Evolutionary conservation across 352 stramenopile species (phyloP).

Genomic region (Globisporangium abappressorium): DNA sequence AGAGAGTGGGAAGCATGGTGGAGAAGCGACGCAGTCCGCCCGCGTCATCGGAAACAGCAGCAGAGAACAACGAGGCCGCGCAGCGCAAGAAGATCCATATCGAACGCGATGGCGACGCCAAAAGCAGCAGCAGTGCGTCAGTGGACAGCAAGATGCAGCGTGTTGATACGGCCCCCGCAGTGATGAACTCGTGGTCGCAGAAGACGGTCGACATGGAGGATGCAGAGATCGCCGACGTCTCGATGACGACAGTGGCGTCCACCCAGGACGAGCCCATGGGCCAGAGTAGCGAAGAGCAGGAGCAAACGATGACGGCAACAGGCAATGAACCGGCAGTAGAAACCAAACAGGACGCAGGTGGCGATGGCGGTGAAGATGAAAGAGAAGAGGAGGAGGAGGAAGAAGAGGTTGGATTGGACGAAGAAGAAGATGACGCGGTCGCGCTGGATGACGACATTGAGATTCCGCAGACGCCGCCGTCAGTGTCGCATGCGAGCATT

Average conservation of each 20-base stretch:
- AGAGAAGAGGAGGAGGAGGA: background rate
- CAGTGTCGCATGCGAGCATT: conserved; percentile 10
- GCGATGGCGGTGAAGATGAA: background rate
- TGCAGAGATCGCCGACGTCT: conserved; percentile 3
- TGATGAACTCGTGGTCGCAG: conserved; percentile 7
- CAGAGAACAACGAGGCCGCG: background rate
- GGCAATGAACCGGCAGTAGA: background rate
- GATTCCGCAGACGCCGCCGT: conserved; percentile 19
- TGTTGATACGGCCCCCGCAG: background rate
- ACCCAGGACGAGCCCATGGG: conserved; percentile 14
- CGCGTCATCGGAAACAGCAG: background rate
- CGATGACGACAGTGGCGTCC: conserved; percentile 9
- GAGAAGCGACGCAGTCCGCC: conserved; percentile 45
- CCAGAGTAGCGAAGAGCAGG: conserved; percentile 12
- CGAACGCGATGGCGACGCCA: background rate
- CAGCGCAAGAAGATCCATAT: conserved; percentile 11
- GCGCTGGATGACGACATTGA: conserved; percentile 5
- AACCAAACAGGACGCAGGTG: background rate
- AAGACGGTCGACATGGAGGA: conserved; percentile 15
- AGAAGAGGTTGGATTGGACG: conserved; percentile 1
- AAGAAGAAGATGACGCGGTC: conserved; percentile 1
- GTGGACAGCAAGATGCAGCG: background rate
- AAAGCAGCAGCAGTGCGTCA: background rate
- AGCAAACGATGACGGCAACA: background rate
- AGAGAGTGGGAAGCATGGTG: conserved; percentile 28